Evolutionary conservation across 805 yeast genomes (phyloP).

Genomic region (Barnettozyma vustinii): DNA sequence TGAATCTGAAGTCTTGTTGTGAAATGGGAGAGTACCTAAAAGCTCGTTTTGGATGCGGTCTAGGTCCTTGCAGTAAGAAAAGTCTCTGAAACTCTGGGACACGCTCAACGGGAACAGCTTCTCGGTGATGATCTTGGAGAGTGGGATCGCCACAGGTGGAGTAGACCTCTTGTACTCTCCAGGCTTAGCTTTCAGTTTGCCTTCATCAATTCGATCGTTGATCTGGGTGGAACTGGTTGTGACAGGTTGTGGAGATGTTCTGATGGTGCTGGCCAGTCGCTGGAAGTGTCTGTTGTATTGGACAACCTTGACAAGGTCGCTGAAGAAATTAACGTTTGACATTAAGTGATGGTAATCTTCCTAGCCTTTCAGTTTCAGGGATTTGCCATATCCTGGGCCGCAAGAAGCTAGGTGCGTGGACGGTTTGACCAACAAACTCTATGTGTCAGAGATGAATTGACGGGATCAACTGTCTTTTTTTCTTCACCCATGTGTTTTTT

Average conservation of each 20-base stretch:
- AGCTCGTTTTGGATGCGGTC: constrained; percentile 43
- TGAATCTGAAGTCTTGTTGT: constrained; percentile 24
- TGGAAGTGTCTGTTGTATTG: constrained; percentile 5
- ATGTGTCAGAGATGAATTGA: neutral
- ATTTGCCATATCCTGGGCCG: neutral
- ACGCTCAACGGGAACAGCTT: constrained; percentile 54
- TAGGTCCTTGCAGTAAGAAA: constrained; percentile 31
- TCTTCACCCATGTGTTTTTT: neutral
- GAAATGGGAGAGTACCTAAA: constrained; percentile 41
- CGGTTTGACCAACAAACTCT: neutral
- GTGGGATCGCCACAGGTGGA: constrained; percentile 64
- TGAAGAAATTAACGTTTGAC: constrained; percentile 3
- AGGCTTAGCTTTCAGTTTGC: neutral
- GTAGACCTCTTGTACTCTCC: constrained; percentile 44
- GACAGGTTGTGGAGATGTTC: neutral
- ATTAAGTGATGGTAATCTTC: neutral
- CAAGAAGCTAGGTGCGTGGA: neutral
- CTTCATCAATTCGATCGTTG: neutral
- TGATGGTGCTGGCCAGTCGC: neutral
- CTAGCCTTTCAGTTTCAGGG: neutral
- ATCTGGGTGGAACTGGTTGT: neutral
- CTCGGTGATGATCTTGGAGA: constrained; percentile 40
- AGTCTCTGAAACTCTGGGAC: constrained; percentile 50
- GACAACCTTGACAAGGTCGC: constrained; percentile 1
- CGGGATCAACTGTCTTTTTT: too few relatives aligned